phyloP scores from a whole-genome alignment of 2,329 filamentous ascomycete species.

The Colletotrichum sp. region DNA sequence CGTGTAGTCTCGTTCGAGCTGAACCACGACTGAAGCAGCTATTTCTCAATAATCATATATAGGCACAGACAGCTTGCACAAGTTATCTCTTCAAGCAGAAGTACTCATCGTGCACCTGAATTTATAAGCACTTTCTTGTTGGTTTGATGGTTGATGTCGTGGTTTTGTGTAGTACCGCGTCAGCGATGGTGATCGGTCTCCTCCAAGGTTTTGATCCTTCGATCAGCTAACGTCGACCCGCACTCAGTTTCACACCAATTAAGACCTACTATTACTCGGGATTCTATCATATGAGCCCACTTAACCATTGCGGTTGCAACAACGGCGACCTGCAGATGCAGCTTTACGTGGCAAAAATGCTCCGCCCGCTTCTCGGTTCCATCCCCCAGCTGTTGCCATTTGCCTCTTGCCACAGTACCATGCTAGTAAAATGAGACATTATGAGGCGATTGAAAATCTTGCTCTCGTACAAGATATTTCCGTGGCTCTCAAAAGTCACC shows the following conservation, averaged over 20 bases:
- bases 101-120: accelerated
- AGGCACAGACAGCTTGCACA: not conserved
- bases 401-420: too few relatives aligned
- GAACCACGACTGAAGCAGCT: accelerated
- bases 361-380: too few relatives aligned
- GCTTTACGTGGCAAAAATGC: not conserved
- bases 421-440: too few relatives aligned
- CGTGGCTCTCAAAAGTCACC: accelerated
- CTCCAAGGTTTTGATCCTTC: not conserved
- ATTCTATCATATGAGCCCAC: not conserved
- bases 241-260: not conserved
- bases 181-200: not conserved
- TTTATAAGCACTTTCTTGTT: not conserved
- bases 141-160: accelerated
- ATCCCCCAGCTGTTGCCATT: too few relatives aligned
- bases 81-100: accelerated
- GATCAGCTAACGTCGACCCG: not conserved
- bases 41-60: not conserved
- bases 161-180: not conserved
- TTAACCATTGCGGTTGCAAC: not conserved
- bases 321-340: not conserved
- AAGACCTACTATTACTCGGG: not conserved
- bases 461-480: too few relatives aligned
- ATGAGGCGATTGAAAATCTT: accelerated
- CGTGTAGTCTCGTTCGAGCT: not conserved